phyloP scores from a whole-genome alignment of 371 early-diverging fungal species.

The Smittium culicis region DNA sequence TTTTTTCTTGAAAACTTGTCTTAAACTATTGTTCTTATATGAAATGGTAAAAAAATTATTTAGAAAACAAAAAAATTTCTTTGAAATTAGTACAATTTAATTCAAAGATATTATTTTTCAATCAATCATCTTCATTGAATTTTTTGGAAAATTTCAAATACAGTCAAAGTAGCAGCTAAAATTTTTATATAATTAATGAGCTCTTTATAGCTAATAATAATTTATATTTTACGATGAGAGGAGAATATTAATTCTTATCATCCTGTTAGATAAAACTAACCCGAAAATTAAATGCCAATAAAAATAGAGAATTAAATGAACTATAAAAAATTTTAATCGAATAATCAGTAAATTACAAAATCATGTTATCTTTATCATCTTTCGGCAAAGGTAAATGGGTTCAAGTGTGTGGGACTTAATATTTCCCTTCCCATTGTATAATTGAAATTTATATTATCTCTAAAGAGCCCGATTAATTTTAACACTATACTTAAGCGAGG shows the following conservation, averaged over 20 bases:
- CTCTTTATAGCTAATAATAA: neutral
- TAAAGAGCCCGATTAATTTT: neutral
- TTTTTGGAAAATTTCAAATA: too few relatives aligned
- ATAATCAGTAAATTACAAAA: neutral
- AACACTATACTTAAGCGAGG: neutral
- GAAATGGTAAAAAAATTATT: too few relatives aligned
- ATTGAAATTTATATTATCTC: neutral
- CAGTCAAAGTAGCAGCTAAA: too few relatives aligned
- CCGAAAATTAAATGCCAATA: neutral
- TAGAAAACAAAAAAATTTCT: too few relatives aligned
- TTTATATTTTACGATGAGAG: neutral
- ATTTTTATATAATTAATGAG: too few relatives aligned
- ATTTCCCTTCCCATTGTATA: neutral
- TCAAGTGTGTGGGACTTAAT: neutral
- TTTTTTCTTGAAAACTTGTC: too few relatives aligned
- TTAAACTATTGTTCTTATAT: too few relatives aligned
- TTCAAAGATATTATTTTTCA: too few relatives aligned
- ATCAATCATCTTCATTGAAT: too few relatives aligned
- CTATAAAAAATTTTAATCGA: neutral
- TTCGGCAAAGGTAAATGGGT: neutral
- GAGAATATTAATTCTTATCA: neutral
- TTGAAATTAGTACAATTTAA: too few relatives aligned
- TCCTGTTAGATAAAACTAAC: neutral
- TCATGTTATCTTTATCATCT: neutral
- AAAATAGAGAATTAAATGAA: neutral